Evolutionary conservation across 78 protist species (phyloP).

Genomic region (slime mould (Dictyostelium discoideum)): DNA sequence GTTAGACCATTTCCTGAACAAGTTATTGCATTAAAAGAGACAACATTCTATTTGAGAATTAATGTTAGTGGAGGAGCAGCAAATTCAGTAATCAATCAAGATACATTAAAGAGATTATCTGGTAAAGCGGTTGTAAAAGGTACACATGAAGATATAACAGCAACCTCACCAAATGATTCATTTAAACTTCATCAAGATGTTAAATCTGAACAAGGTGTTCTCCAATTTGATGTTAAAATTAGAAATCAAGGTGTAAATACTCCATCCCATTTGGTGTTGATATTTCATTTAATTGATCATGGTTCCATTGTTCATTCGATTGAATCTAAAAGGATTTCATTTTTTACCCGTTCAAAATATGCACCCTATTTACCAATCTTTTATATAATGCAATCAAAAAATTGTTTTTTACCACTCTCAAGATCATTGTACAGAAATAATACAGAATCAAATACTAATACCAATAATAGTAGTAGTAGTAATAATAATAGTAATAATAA

Average conservation of each 20-base stretch:
- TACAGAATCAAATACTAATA: not conserved
- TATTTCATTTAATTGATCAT: conserved; percentile 9
- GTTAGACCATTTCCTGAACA: conserved; percentile 39
- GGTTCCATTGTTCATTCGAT: conserved; percentile 21
- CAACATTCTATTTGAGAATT: conserved; percentile 14
- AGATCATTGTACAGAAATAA: not conserved
- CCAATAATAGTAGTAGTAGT: not conserved
- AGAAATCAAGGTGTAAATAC: conserved; percentile 37
- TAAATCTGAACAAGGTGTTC: not conserved
- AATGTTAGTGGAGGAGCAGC: not conserved
- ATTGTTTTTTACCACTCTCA: not conserved
- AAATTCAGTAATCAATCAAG: not conserved
- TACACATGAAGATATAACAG: conserved; percentile 23
- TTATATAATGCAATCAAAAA: conserved; percentile 24
- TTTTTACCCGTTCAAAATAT: conserved; percentile 29
- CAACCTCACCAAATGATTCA: conserved; percentile 18
- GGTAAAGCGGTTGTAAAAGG: conserved; percentile 32
- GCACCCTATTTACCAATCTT: conserved; percentile 25
- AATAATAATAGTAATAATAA: not conserved
- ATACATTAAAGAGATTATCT: not conserved
- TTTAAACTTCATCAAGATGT: conserved; percentile 36
- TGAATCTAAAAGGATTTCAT: conserved; percentile 23
- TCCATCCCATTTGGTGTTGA: conserved; percentile 4
- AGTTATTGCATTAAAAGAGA: conserved; percentile 32
- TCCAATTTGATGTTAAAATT: conserved; percentile 36